Base-by-base conservation (phyloP, 2,329 filamentous ascomycete genomes). In the Fusarium sp. region DNA sequence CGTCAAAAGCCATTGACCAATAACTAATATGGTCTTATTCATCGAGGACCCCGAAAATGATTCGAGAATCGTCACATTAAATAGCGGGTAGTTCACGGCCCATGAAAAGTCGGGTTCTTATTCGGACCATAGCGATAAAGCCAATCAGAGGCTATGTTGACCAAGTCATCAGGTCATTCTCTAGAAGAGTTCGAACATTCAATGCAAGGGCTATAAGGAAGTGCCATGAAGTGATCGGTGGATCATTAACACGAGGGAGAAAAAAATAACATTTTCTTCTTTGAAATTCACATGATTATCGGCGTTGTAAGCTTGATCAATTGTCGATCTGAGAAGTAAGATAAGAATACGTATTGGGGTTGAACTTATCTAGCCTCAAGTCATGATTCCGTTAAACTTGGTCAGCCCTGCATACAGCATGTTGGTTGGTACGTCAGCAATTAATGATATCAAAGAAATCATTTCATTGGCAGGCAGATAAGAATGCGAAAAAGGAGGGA, bases 11-110 rank as follows among this genome's bases (percentile, higher is more conserved):
- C 55, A 75, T 76, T 75, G 66, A 64, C 73, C 75, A 76, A 77
- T 75, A 55, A 42, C 48, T 54, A 62, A 44, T 7, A 55, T 73
- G 70, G 64, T 35, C 75, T 76, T 76, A 76, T 76, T 76, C 75
- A 76, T 76, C 71, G 48, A 73, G 55, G 69, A 70, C 63, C 69
- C 67, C 67, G 65, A 63, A 68, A 70, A 70, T 64, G 70, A 67
- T 69, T 66, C 67, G 69, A 73, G 74, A 37, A 76, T 71, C 62
- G 69, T 70, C 58, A 69, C 52, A 75, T 41, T 30, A 42, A 50
- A 63, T 63, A 65, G 50, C 62, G 64, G 60, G 37, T 50, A 40
- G 54, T 69, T 59, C 45, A 66, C 69, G 48, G 70, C 57, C 61
- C 58, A 67, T 70, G 32, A 35, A 52, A 17, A 38, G 49, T 72